Evolutionary conservation across 345 rosid species (phyloP).

Genomic region (Boechera divaricarpa): DNA sequence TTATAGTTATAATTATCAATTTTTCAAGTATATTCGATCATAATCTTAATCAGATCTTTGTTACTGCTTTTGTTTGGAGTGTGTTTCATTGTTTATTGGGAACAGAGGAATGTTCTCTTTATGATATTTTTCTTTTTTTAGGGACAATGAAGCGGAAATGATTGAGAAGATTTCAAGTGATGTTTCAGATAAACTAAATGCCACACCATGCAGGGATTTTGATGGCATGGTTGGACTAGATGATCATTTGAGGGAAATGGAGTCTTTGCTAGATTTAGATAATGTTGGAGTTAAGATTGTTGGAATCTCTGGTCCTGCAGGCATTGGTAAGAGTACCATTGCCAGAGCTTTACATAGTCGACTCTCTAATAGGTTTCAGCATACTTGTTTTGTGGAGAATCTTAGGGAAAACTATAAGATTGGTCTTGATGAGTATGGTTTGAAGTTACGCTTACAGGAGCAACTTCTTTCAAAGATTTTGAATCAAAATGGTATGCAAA

Average conservation of each 20-base stretch:
- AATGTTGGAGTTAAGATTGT: background rate
- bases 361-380: background rate
- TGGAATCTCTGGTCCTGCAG: background rate
- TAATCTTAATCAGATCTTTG: too few relatives aligned
- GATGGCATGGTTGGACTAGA: background rate
- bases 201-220: background rate
- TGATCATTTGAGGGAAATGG: background rate
- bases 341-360: background rate
- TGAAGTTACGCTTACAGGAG: background rate
- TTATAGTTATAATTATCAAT: too few relatives aligned
- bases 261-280: background rate
- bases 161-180: background rate
- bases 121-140: background rate
- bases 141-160: background rate
- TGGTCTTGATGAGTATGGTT: background rate
- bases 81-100: background rate
- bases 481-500: background rate
- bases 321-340: background rate
- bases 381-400: background rate
- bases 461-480: background rate
- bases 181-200: background rate
- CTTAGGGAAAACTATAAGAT: background rate
- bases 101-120: background rate
- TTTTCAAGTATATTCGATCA: too few relatives aligned
- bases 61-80: too few relatives aligned